Evolutionary conservation across 495 filamentous ascomycete genomes (phyloP), one percentile per base, ranked within the genome.

Genomic region (Aspergillus coremiiformis): DNA sequence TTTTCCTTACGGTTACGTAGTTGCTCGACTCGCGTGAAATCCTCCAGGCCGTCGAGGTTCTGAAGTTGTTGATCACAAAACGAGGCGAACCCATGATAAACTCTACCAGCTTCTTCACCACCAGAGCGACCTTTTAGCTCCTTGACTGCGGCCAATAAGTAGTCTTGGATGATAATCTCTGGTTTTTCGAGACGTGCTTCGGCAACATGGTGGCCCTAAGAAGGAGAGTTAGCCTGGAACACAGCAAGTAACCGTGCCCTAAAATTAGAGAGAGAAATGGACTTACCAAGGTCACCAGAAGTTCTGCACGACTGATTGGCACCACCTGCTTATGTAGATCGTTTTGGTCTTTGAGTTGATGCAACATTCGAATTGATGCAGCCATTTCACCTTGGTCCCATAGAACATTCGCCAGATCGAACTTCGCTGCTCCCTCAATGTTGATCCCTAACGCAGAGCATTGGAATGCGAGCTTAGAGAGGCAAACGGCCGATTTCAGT

Each of bases 61-160:
- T 94, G 83, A 11, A 97, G 73, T 62, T 97, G 93, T 56, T 86
- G 83, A 64, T 99, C 92, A 63, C 93, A 99, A 60, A 96, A 99
- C 47, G 81, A 80, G 47, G 93, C 93, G 65, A 96, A 97, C 55
- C 93, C 87, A 64, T 96, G 89, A 58, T 87, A 96, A 8, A 96
- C 94, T 58, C 86, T 78, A 5, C 92, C 90, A 6, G 91, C 87
- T 47, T 88, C 84, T 55, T 81, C 76, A 8, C 87, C 84, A 33
- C 84, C 78, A 1, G 65, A 77, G 46, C 77, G 78, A n/a, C 80
- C 83, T 61, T 77, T 82, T 24, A 99, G 69, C 56, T 91, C 85
- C 58, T 84, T 84, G 32, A 96, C 83, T 2, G 93, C 90, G 5
- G 85, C 84, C 24, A 82, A 78, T 6, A 99, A 76, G 55, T 95